These are phyloP conservation scores for Orbilia ellipsospora DNA, from an alignment of 2,329 filamentous ascomycete genomes.

Conservation along the genomic window DNA sequence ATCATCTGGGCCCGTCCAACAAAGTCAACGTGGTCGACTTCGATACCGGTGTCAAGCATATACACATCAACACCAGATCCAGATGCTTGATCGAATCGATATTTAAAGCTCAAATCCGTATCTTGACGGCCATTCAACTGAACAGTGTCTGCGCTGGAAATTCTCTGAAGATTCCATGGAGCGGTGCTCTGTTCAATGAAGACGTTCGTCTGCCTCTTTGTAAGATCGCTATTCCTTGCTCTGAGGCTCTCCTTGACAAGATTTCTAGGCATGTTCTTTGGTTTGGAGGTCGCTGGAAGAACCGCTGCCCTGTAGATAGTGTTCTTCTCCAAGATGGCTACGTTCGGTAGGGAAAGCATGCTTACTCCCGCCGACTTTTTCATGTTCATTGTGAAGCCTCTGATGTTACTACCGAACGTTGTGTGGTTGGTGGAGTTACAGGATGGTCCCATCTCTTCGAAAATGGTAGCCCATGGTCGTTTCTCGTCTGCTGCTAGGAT, in stretches of 20 bases:
- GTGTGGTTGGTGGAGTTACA: slow-evolving; percentile 60
- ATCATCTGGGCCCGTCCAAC: slow-evolving; percentile 58
- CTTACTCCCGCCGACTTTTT: slow-evolving; percentile 43
- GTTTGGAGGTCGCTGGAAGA: slow-evolving; percentile 34
- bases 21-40: slow-evolving; percentile 58
- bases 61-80: slow-evolving; percentile 65
- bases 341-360: slow-evolving; percentile 49
- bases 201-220: slow-evolving; percentile 38
- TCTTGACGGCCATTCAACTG: slow-evolving; percentile 58
- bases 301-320: slow-evolving; percentile 41
- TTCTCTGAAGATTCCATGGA: slow-evolving; percentile 59
- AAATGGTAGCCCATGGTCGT: slow-evolving; percentile 55
- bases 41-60: slow-evolving; percentile 65
- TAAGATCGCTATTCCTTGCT: slow-evolving; percentile 24
- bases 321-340: slow-evolving; percentile 50
- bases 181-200: slow-evolving; percentile 53
- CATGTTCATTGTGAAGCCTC: slow-evolving; percentile 58
- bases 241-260: slow-evolving; percentile 55
- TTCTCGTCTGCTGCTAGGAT: slow-evolving; percentile 57
- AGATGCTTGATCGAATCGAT: slow-evolving; percentile 60
- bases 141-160: slow-evolving; percentile 59
- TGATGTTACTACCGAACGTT: slow-evolving; percentile 59
- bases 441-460: slow-evolving; percentile 56
- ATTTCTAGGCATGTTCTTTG: slow-evolving; percentile 53
- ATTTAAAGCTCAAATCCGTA: slow-evolving; percentile 61